Evolutionary conservation across 495 filamentous ascomycete species (phyloP).

Genomic region (Xylona heveae): DNA sequence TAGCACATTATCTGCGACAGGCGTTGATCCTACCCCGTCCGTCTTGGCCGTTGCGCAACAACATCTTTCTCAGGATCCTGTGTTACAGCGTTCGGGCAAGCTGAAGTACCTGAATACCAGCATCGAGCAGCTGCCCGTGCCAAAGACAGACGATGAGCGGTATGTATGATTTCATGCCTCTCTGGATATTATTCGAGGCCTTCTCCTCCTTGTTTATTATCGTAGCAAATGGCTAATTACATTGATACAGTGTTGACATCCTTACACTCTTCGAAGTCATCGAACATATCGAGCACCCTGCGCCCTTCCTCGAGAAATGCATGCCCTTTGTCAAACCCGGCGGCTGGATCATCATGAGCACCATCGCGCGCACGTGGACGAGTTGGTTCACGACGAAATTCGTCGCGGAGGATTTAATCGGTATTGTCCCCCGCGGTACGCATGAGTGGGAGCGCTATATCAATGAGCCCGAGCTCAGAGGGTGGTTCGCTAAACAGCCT

Average conservation of each 20-base stretch:
- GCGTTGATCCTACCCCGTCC: slow-evolving; percentile 63
- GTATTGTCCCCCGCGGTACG: slow-evolving; percentile 77
- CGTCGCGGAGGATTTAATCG: slow-evolving; percentile 70
- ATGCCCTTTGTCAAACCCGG: slow-evolving; percentile 64
- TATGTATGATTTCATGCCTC: too few species aligned
- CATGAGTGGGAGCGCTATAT: slow-evolving; percentile 95
- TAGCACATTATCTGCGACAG: slow-evolving; percentile 45
- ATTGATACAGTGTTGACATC: slow-evolving; percentile 30
- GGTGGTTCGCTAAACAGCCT: slow-evolving; percentile 27
- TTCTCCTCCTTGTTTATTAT: neutral
- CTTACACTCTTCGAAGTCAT: slow-evolving; percentile 85
- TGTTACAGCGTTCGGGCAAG: slow-evolving; percentile 26
- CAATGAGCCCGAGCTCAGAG: slow-evolving; percentile 59
- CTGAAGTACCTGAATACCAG: slow-evolving; percentile 50
- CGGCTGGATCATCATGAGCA: slow-evolving; percentile 79
- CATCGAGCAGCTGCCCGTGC: slow-evolving; percentile 42
- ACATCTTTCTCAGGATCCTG: slow-evolving; percentile 51
- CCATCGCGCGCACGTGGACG: slow-evolving; percentile 70
- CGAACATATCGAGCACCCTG: slow-evolving; percentile 63
- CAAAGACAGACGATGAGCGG: slow-evolving; percentile 15
- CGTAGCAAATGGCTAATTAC: neutral
- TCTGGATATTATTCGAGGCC: neutral
- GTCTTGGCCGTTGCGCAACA: slow-evolving; percentile 58
- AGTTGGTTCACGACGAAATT: slow-evolving; percentile 85
- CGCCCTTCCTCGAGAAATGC: slow-evolving; percentile 44